These are phyloP conservation scores for Glycine tomentella DNA, from an alignment of 306 rosid species.

Conservation along the genomic window DNA sequence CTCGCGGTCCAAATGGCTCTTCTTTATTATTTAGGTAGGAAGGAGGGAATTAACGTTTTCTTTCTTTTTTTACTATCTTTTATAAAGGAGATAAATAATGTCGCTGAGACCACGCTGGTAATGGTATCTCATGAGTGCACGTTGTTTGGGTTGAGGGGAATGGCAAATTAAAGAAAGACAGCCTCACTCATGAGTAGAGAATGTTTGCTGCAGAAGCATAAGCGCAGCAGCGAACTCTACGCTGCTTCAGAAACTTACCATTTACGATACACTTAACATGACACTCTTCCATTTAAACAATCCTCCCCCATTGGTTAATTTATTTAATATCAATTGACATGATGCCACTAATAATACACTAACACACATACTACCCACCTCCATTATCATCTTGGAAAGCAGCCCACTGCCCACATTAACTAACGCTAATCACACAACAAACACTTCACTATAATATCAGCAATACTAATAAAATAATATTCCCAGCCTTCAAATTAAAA, in stretches of 20 bases:
- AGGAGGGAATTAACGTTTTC: neutral
- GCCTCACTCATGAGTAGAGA: constrained; percentile 52
- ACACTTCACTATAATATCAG: neutral
- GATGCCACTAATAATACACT: constrained; percentile 11
- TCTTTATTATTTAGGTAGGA: neutral
- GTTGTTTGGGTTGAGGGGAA: constrained; percentile 28
- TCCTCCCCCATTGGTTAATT: neutral
- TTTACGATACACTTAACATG: constrained; percentile 12
- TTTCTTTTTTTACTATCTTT: neutral
- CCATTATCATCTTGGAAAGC: constrained; percentile 39
- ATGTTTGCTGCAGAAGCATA: constrained; percentile 58
- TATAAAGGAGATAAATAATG: constrained; percentile 41
- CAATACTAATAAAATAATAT: constrained; percentile 6
- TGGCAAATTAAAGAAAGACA: constrained; percentile 15
- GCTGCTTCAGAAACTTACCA: constrained; percentile 43
- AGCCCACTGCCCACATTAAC: constrained; percentile 18
- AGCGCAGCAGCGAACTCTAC: constrained; percentile 43
- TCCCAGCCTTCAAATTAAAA: neutral
- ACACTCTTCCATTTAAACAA: constrained; percentile 11
- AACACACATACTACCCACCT: constrained; percentile 10
- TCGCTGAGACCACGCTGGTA: no score
- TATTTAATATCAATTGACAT: neutral
- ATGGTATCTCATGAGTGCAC: constrained; percentile 45
- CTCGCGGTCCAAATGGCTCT: constrained; percentile 6
- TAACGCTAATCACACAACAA: constrained; percentile 24